phyloP scores from a whole-genome alignment of 352 stramenopile species.

The Globisporangium alternatum region DNA sequence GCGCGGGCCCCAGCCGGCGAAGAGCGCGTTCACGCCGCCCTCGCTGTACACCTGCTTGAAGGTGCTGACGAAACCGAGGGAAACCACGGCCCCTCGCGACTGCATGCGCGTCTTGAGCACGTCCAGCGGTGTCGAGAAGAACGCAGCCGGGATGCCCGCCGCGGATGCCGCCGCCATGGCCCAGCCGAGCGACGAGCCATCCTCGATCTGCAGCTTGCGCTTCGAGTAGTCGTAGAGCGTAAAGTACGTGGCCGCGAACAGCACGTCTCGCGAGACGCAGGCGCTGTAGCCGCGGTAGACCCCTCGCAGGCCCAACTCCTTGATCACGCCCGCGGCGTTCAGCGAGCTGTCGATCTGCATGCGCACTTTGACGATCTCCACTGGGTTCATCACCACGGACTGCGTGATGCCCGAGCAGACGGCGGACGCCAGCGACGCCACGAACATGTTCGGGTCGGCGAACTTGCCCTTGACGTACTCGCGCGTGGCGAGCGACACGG shows the following conservation, averaged over 20 bases:
- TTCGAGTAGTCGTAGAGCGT: conserved; percentile 78
- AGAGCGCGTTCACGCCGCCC: conserved; percentile 52
- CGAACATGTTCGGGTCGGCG: conserved; percentile 64
- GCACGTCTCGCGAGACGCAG: conserved; percentile 65
- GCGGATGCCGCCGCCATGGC: conserved; percentile 70
- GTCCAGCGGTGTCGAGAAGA: conserved; percentile 76
- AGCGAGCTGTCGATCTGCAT: conserved; percentile 81
- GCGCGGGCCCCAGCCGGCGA: conserved; percentile 66
- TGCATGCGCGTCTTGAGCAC: conserved; percentile 83
- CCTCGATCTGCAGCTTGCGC: conserved; percentile 53
- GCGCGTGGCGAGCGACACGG: conserved; percentile 71
- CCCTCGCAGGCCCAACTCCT: conserved; percentile 56
- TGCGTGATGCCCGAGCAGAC: conserved; percentile 65
- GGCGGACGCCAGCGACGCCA: conserved; percentile 68
- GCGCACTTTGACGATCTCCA: conserved; percentile 82
- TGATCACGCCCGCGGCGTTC: conserved; percentile 46
- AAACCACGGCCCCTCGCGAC: conserved; percentile 41
- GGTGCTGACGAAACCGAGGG: conserved; percentile 44
- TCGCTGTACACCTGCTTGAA: conserved; percentile 49
- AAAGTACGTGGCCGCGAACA: conserved; percentile 80
- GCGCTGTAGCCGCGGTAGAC: conserved; percentile 75
- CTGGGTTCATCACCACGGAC: conserved; percentile 81
- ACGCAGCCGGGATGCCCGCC: conserved; percentile 67
- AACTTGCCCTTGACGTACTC: conserved; percentile 81
- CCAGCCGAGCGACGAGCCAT: conserved; percentile 65